Base-by-base conservation (phyloP, 208 protist genomes). In the Zelonia costaricensis region DNA sequence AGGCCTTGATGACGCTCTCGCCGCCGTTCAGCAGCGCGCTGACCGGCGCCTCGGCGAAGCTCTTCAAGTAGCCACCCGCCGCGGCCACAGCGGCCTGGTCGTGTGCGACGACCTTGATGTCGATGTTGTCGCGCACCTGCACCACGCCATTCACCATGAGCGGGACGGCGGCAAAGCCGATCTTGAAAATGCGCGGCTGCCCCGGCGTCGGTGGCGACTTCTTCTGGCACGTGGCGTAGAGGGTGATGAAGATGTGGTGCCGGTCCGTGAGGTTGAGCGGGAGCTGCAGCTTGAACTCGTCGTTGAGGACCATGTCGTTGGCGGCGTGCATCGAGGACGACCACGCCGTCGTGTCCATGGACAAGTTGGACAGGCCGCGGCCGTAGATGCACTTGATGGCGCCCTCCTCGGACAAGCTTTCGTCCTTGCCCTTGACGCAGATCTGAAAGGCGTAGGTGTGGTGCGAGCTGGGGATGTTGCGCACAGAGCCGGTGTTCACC, bases 211-310 rank as follows among this genome's bases (percentile, higher is more conserved):
- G 76, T 18, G 78, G 40, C 33, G 59, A 74, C 49, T 72, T 87
- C 57, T 78, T 81, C 62, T 81, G 70, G 62, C 82, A 78, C 2
- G 67, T 77, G 9, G 87, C 90, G 65, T 91, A 88, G 43, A 96
- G 78, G 12, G 80, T 92, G 38, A 96, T 83, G 56, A 96, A 93
- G 39, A 96, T 82, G 62, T 96, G 90, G 49, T 91, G 85, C n/a
- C 56, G 52, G 45, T 93, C 74, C 2, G 78, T 87, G 25, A 93
- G 74, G 59, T 91, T 86, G 15, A 92, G 75, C 10, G 90, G 90
- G 12, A 96, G 76, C 67, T 94, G 87, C 36, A 96, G 62, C 76
- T 96, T 96, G 74, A 93, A 84, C 62, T 96, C 90, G 53, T 96
- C 87, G 64, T 55, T 93, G 13, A 96, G 63, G 12, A 54, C 28